Conservation (phyloP, 305 asterid species). For the Plantago lanceolata region DNA sequence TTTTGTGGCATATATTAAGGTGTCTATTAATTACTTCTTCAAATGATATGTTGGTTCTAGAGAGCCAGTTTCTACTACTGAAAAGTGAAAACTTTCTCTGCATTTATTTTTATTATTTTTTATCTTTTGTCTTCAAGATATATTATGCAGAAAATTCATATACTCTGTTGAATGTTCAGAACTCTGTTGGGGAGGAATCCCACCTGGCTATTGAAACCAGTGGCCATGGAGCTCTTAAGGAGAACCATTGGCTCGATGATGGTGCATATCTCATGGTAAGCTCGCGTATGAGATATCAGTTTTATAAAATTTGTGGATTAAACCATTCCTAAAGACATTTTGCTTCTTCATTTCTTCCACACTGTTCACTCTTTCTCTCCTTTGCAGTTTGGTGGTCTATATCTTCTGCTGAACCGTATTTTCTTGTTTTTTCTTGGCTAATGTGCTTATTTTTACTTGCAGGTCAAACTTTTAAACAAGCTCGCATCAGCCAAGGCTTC, state of each 20-base stretch:
- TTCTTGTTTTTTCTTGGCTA: too few species aligned
- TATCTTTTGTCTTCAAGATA: too few species aligned
- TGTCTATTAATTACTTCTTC: conserved; percentile 3
- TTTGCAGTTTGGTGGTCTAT: not conserved
- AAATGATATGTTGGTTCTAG: too few species aligned
- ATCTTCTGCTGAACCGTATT: conserved; percentile 1
- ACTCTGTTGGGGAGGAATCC: conserved; percentile 78
- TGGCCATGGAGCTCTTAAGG: conserved; percentile 99
- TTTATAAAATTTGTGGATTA: not conserved
- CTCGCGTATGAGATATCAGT: conserved; percentile 15
- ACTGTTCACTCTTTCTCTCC: conserved; percentile 1
- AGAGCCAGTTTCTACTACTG: too few species aligned
- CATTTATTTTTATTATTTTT: too few species aligned
- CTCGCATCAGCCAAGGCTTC: conserved; percentile 92
- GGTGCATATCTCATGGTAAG: conserved; percentile 97
- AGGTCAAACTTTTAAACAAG: conserved; percentile 94
- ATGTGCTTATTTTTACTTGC: conserved; percentile 14
- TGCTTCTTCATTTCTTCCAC: not conserved
- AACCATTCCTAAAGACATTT: not conserved
- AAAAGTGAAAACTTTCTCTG: too few species aligned
- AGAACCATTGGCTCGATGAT: conserved; percentile 97
- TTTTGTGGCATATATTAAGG: conserved; percentile 10
- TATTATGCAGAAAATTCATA: conserved; percentile 4
- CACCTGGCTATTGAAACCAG: conserved; percentile 98
- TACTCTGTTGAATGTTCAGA: conserved; percentile 46